A percentile compares a stretch with the other conserved stretches of the same genome.
phyloP scores from a whole-genome alignment of 2,329 filamentous ascomycete genomes.

The Coleophoma eucalyptorum region DNA sequence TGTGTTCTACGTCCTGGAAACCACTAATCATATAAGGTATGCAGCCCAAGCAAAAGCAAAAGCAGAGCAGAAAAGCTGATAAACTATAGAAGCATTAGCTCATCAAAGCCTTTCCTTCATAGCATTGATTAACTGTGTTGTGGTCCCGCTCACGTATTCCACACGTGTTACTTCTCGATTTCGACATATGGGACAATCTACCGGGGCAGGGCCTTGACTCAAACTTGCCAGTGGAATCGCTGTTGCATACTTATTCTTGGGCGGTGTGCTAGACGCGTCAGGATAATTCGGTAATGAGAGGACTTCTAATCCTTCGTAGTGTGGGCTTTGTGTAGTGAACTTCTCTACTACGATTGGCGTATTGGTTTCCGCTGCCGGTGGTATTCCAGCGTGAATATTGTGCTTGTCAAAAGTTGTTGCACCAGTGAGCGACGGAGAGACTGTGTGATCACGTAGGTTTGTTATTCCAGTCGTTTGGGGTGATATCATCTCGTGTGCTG shows the following conservation, averaged over 20 bases:
- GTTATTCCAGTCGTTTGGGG: neutral
- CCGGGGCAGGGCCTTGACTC: neutral
- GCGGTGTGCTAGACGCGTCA: neutral
- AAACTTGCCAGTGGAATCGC: neutral
- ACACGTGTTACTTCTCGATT: neutral
- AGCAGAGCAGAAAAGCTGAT: constrained; percentile 14
- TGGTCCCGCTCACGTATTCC: neutral
- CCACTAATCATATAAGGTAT: constrained; percentile 37
- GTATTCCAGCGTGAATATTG: neutral
- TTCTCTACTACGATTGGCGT: neutral
- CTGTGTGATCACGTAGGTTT: neutral
- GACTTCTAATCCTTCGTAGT: neutral
- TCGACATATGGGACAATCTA: neutral
- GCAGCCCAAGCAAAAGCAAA: constrained; percentile 30
- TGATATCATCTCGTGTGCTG: neutral
- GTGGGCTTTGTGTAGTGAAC: neutral
- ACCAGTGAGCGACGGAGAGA: neutral
- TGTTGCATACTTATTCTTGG: neutral
- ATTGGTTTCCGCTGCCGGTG: neutral
- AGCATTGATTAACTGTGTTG: neutral
- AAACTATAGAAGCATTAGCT: constrained; percentile 7
- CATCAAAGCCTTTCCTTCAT: neutral
- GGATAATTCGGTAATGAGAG: neutral
- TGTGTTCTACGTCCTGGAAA: constrained; percentile 39
- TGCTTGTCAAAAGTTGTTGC: neutral